phyloP scores from a whole-genome alignment of 129 eudicot genomes.

The Logfia minima region DNA sequence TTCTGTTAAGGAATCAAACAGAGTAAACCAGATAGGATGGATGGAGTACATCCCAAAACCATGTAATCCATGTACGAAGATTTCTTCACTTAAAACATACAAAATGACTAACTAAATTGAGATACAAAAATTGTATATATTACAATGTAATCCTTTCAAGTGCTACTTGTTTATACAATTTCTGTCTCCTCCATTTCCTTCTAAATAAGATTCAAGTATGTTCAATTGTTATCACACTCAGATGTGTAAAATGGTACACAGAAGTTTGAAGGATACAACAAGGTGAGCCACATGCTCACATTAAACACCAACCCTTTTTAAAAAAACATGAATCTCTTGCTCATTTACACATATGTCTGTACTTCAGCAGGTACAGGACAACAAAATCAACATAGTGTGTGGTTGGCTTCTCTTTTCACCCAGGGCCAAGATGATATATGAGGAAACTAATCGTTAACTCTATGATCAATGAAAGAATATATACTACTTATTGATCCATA shows the following conservation, averaged over 20 bases:
- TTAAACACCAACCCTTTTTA: conserved; percentile 16
- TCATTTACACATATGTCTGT: conserved; percentile 25
- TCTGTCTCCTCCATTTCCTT: not conserved
- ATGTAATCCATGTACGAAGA: not conserved
- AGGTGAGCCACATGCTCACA: conserved; percentile 15
- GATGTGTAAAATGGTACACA: not conserved
- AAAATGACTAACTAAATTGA: not conserved
- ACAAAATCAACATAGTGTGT: conserved; percentile 19
- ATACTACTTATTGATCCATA: conserved; percentile 17
- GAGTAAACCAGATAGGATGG: not conserved
- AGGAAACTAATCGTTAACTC: conserved; percentile 27
- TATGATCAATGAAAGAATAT: conserved; percentile 36
- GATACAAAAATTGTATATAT: not conserved
- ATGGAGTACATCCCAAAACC: not conserved
- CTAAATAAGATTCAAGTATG: not conserved
- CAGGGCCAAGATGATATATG: not conserved
- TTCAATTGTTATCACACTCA: not conserved
- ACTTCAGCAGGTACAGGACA: conserved; percentile 9
- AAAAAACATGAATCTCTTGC: conserved; percentile 31
- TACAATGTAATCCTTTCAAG: not conserved
- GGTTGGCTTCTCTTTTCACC: conserved; percentile 16
- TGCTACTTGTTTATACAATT: not conserved
- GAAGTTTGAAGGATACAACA: conserved; percentile 2
- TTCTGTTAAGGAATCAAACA: not conserved
- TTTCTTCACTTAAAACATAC: not conserved